phyloP scores from a whole-genome alignment of 2,329 filamentous ascomycete genomes.

The Epichloe typhina region DNA sequence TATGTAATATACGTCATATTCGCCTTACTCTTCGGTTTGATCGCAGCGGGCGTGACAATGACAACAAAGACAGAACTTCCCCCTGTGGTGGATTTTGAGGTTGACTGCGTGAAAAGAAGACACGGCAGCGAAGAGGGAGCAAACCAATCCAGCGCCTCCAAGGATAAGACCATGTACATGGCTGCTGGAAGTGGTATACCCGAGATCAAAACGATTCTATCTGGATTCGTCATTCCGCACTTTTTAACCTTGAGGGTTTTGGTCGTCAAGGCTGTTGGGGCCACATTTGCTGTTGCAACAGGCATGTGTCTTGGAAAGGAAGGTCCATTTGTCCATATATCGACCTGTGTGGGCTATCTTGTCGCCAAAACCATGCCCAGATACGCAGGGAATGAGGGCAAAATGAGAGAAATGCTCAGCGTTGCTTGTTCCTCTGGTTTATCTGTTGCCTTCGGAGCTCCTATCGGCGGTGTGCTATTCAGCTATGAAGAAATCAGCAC shows the following conservation, averaged over 20 bases:
- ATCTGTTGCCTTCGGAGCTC: constrained; percentile 48
- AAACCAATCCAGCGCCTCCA: background rate
- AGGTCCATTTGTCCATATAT: constrained; percentile 49
- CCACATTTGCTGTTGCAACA: constrained; percentile 43
- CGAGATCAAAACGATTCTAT: constrained; percentile 48
- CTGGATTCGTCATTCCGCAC: constrained; percentile 45
- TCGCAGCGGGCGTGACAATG: constrained; percentile 15
- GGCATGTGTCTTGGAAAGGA: constrained; percentile 50
- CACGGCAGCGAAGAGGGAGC: constrained; percentile 8
- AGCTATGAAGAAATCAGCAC: constrained; percentile 48
- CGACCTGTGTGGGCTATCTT: constrained; percentile 42
- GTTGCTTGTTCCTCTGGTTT: constrained; percentile 44
- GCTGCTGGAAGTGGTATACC: constrained; percentile 46
- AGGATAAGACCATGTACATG: constrained; percentile 43
- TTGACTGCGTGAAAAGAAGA: background rate
- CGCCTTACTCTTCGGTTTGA: constrained; percentile 13
- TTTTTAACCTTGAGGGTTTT: constrained; percentile 43
- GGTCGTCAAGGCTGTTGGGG: constrained; percentile 43
- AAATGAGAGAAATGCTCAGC: constrained; percentile 44
- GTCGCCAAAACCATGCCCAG: constrained; percentile 39
- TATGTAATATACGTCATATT: constrained; percentile 15
- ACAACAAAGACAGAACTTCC: constrained; percentile 28
- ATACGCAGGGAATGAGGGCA: constrained; percentile 42
- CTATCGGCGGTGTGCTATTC: constrained; percentile 48
- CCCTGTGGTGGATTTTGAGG: constrained; percentile 21